Evolutionary conservation across 768 basidiomycete species (phyloP), one percentile per base, ranked within the genome.

Genomic region (Tylopilus sp.): DNA sequence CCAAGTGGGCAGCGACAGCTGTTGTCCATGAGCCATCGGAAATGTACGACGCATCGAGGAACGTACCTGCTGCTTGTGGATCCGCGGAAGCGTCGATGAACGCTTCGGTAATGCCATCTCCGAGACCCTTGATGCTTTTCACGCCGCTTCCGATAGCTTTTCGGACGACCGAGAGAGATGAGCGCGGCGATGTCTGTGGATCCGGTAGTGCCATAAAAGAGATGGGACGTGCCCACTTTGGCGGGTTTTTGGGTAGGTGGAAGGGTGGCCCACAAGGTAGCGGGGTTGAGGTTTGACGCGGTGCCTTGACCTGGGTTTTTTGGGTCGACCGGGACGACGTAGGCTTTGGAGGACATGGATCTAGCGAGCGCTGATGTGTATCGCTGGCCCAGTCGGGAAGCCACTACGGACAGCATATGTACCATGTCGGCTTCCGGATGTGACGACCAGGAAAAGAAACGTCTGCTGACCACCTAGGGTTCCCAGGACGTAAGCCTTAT

Each of bases 1-100:
- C 86, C 56, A 94, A 75, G 60, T 89, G 78, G 3, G 92, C 83
- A 6, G 85, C 89, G 45, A 91, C 89, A 40, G 91, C 90, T 86
- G 57, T 44, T 54, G 53, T 3, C 1, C 9, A 13, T 63, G 43
- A 54, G 55, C 17, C 2, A 11, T 34, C 3, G 31, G 8, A 0
- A 3, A 22, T 7, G 16, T 4, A 34, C 6, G 17, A 54, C 16
- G 3, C 0, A 49, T 29, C 25, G 25, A 38, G 24, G 3, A 48
- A 42, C 46, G 50, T 57, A 88, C 89, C 87, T 55, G 89, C 83
- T 54, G 89, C 90, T 56, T 92, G 89, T 21, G 88, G 78, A 68
- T 92, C 87, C 1, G 66, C 55, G 8, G 80, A 78, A 24, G 79
- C 81, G 65, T 92, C 89, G 47, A 92, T 71, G 22, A 73, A 53